phyloP scores from a whole-genome alignment of 2,329 filamentous ascomycete species.

The Epicoccum nigrum region DNA sequence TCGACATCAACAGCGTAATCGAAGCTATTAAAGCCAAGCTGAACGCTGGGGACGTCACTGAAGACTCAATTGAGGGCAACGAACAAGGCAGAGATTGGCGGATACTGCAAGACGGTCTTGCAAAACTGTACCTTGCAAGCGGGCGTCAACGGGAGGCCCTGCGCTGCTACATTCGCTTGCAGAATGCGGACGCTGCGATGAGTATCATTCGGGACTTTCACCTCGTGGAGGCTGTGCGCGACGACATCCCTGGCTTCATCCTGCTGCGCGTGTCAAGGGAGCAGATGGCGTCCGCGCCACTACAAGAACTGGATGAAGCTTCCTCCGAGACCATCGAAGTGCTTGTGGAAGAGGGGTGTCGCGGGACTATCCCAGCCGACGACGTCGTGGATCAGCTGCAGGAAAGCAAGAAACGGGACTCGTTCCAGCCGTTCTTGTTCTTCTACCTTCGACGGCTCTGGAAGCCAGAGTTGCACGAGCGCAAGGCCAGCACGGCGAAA shows the following conservation, averaged over 20 bases:
- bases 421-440: constrained; percentile 76
- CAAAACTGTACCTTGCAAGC: constrained; percentile 81
- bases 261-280: constrained; percentile 80
- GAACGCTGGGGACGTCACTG: constrained; percentile 73
- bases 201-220: constrained; percentile 84
- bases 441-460: constrained; percentile 91
- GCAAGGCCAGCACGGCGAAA: constrained; percentile 44
- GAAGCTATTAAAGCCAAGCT: constrained; percentile 83
- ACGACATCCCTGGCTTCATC: constrained; percentile 90
- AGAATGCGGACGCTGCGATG: constrained; percentile 91
- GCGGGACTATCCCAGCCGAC: constrained; percentile 79
- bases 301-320: constrained; percentile 75
- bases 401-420: constrained; percentile 57
- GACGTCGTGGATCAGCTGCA: constrained; percentile 81
- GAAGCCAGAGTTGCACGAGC: constrained; percentile 70
- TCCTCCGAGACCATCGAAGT: constrained; percentile 84
- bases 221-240: constrained; percentile 84
- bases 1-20: constrained; percentile 77
- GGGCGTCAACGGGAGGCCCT: constrained; percentile 84
- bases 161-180: constrained; percentile 84
- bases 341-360: constrained; percentile 88
- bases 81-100: constrained; percentile 81
- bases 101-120: constrained; percentile 84
- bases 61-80: constrained; percentile 77
- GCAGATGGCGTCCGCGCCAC: constrained; percentile 68